Percentiles rank a stretch among this genome's conserved stretches.
These are phyloP conservation scores for Sherardia arvensis DNA, from an alignment of 257 asterid species.

Conservation along the genomic window DNA sequence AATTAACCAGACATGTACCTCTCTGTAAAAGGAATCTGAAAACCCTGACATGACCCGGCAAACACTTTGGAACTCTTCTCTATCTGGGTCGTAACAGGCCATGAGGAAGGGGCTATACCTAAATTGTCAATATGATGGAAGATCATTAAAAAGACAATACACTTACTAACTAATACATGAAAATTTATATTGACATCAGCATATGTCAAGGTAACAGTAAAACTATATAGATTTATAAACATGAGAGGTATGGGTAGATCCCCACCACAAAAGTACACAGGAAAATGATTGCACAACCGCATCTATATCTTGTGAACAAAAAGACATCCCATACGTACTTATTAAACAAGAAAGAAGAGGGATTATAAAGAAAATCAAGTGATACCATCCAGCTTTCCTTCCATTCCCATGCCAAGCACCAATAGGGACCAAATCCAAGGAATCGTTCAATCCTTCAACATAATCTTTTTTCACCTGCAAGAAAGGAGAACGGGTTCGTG, in stretches of 20 bases:
- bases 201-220: background rate
- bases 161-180: background rate
- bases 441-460: conserved; percentile 73
- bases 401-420: conserved; percentile 98
- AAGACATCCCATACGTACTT: background rate
- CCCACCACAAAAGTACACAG: background rate
- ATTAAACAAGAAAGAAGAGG: background rate
- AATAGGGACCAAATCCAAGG: conserved; percentile 87
- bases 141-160: background rate
- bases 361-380: background rate
- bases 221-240: no score
- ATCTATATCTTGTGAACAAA: background rate
- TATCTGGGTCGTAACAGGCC: conserved; percentile 88
- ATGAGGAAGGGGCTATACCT: conserved; percentile 89
- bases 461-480: conserved; percentile 84
- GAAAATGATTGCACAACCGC: background rate
- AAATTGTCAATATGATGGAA: conserved; percentile 14
- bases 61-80: conserved; percentile 80
- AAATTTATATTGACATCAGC: background rate
- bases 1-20: conserved; percentile 33
- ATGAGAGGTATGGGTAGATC: background rate
- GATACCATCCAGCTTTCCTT: conserved; percentile 93
- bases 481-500: conserved; percentile 6
- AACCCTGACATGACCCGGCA: conserved; percentile 94
- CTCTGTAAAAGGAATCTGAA: conserved; percentile 72